phyloP scores from a whole-genome alignment of 345 rosid species.

The Raphanus sativus region DNA sequence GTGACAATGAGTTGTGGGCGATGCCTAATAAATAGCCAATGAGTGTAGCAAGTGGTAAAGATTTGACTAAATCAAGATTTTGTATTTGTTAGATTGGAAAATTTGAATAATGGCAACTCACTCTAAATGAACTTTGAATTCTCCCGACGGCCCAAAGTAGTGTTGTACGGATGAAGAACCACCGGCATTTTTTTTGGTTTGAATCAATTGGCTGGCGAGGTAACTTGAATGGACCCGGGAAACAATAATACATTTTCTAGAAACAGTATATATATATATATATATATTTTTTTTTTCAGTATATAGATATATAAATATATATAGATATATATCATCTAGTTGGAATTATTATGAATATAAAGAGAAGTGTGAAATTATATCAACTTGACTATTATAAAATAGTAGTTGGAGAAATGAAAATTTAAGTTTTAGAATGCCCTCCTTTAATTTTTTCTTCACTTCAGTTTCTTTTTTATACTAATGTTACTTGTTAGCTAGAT shows the following conservation, averaged over 20 bases:
- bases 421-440: neutral
- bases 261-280: neutral
- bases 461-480: neutral
- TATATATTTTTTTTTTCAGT: no score
- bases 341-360: neutral
- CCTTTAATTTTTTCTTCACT: neutral
- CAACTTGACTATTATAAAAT: neutral
- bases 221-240: slow-evolving; percentile 8
- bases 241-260: neutral
- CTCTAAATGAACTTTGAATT: neutral
- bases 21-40: neutral
- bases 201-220: neutral
- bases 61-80: neutral
- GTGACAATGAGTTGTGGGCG: slow-evolving; percentile 7
- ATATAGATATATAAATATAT: no score
- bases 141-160: neutral
- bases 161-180: neutral
- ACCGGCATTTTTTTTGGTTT: neutral
- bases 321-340: neutral
- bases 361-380: neutral
- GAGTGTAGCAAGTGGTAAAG: neutral
- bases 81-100: neutral
- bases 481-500: neutral
- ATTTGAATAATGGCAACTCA: neutral
- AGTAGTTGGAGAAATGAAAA: neutral